Conservation (phyloP, 495 filamentous ascomycete species). For the Recurvomyces mirabilis region DNA sequence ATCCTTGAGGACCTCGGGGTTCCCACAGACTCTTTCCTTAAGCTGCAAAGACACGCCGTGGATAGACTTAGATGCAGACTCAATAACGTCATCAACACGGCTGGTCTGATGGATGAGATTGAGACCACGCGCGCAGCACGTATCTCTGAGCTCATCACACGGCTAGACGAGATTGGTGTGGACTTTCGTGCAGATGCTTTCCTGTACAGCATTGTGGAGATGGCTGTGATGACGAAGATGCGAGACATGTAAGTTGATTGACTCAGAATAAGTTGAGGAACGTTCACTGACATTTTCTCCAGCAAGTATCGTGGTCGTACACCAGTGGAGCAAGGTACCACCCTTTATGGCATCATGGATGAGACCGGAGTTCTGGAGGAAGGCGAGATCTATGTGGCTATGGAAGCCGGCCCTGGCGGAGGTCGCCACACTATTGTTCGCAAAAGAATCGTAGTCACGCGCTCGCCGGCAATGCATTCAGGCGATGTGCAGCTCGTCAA, state of each 20-base stretch:
- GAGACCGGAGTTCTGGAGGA: constrained; percentile 60
- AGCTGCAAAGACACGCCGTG: constrained; percentile 48
- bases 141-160: constrained; percentile 47
- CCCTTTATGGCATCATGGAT: constrained; percentile 72
- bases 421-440: constrained; percentile 15
- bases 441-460: constrained; percentile 47
- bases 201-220: constrained; percentile 51
- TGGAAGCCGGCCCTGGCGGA: constrained; percentile 28
- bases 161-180: constrained; percentile 41
- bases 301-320: constrained; percentile 70
- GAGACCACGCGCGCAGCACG: constrained; percentile 43
- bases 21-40: constrained; percentile 42
- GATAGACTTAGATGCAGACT: constrained; percentile 46
- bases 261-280: too few relatives aligned
- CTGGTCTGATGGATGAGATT: constrained; percentile 47
- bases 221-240: constrained; percentile 51
- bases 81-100: constrained; percentile 42
- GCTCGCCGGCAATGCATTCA: constrained; percentile 65
- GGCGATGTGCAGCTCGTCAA: constrained; percentile 62
- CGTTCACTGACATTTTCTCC: too few relatives aligned
- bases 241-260: too few relatives aligned
- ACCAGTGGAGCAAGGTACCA: constrained; percentile 48
- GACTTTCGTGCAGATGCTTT: constrained; percentile 56
- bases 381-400: constrained; percentile 52
- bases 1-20: constrained; percentile 66